Percentiles rank a stretch among this genome's conserved stretches.
Conservation (phyloP, 116 monocot genomes). For the Zostera marina region DNA sequence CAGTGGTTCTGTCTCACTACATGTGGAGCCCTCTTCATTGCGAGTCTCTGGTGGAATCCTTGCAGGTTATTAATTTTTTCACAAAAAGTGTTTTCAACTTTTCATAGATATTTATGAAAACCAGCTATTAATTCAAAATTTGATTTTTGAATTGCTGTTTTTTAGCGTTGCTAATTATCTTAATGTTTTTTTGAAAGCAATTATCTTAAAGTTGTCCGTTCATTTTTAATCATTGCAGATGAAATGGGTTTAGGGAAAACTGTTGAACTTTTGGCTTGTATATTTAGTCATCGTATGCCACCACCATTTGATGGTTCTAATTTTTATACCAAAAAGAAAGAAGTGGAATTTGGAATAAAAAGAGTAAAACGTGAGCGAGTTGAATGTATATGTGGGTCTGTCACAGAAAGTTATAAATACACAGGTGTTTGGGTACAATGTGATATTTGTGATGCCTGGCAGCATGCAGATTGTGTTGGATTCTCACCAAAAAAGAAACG, state of each 20-base stretch:
- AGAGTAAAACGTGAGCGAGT: slow-evolving; percentile 75
- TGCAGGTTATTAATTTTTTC: slow-evolving; percentile 37
- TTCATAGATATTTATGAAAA: slow-evolving; percentile 1
- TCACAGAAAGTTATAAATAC: slow-evolving; percentile 54
- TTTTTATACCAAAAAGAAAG: slow-evolving; percentile 15
- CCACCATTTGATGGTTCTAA: slow-evolving; percentile 12
- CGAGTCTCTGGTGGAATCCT: slow-evolving; percentile 79
- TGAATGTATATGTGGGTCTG: slow-evolving; percentile 91
- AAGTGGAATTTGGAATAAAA: slow-evolving; percentile 22
- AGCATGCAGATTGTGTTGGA: slow-evolving; percentile 93
- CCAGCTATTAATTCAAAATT: background rate
- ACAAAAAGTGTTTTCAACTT: background rate
- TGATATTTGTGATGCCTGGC: slow-evolving; percentile 98
- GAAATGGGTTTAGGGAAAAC: slow-evolving; percentile 99
- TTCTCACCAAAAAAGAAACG: slow-evolving; percentile 41
- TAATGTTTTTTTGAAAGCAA: too few relatives aligned
- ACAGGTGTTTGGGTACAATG: slow-evolving; percentile 93
- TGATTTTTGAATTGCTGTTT: background rate
- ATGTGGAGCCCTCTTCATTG: slow-evolving; percentile 28
- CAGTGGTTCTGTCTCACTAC: slow-evolving; percentile 77
- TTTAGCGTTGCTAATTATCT: too few relatives aligned
- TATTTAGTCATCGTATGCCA: slow-evolving; percentile 40
- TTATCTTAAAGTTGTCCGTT: background rate
- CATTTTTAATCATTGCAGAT: slow-evolving; percentile 38
- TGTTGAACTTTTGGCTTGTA: slow-evolving; percentile 84